Evolutionary conservation across 2,329 filamentous ascomycete genomes (phyloP), one percentile per base, ranked within the genome.

Genomic region (Stagonosporopsis cucurbitacearum): DNA sequence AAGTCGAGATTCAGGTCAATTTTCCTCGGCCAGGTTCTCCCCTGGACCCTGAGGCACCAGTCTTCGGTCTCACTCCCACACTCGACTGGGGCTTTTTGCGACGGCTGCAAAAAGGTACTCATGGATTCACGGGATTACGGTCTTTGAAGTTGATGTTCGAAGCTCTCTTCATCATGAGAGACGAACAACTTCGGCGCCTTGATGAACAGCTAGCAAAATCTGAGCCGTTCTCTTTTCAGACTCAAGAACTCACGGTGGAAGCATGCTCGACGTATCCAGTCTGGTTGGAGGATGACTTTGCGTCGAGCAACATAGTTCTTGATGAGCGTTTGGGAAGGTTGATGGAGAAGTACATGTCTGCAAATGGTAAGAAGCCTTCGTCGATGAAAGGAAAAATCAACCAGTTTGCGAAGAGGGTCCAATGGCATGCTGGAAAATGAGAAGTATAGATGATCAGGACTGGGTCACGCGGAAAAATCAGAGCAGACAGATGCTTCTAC

Each of bases 71-170:
- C 22, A 17, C 39, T 17, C 39, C 39, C 6, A 12, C 20, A 23
- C 22, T 41, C 9, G 39, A 41, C 13, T 41, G 39, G 39, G 3
- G 28, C 7, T 39, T 30, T 13, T 13, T 47, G 17, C 44, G 44
- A 30, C 44, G 35, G n/a, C 19, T 47, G 12, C 44, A 39, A 25
- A 23, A 13, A 7, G 44, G 33, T 0, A 23, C 39, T 3, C 23
- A 47, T n/a, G 25, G 23, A 5, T 47, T 39, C 17, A 28, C 44
- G 9, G 33, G 4, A 37, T 4, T 47, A 12, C 7, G 6, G 17
- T 39, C 44, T 11, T 17, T 47, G 13, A 47, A 19, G 13, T 19
- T 47, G 17, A 47, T 39, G 44, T 47, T 47, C 17, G 44, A 47
- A 22, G 20, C 33, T 17, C 4, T 26, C 6, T 47, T 39, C 15